Percentiles rank a stretch among this genome's conserved stretches.
Conservation (phyloP, 2,329 filamentous ascomycete genomes). For the Elsinoe fawcettii region DNA sequence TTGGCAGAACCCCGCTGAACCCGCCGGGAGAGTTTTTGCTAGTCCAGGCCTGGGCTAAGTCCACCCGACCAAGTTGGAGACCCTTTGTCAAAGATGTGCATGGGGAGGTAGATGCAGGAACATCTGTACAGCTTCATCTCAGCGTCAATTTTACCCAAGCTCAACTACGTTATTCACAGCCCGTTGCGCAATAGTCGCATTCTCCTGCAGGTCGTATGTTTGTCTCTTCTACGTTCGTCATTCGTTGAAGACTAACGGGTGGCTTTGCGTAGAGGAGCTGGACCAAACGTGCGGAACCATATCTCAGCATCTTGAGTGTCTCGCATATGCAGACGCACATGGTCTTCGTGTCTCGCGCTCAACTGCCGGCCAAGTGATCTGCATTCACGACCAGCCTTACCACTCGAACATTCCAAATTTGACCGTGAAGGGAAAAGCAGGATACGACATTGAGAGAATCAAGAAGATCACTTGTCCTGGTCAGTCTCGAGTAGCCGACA, state of each 20-base stretch:
- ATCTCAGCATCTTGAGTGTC: background rate
- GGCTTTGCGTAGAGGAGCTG: slow-evolving; percentile 12
- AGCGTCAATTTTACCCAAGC: background rate
- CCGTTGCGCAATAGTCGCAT: background rate
- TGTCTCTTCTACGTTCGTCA: background rate
- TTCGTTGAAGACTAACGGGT: slow-evolving; percentile 10
- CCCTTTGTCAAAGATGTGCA: background rate
- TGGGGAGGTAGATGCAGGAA: background rate
- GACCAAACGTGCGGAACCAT: slow-evolving; percentile 8
- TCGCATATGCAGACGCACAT: background rate
- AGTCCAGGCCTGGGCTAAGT: slow-evolving; percentile 2
- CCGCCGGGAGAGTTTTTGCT: slow-evolving; percentile 3
- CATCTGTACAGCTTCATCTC: background rate
- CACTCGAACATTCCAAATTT: background rate
- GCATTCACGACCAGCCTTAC: background rate
- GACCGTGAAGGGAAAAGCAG: background rate
- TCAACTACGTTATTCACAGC: background rate
- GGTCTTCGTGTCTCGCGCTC: background rate
- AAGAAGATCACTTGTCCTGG: background rate
- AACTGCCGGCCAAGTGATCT: background rate
- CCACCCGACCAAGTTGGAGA: background rate
- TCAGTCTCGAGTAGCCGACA: background rate
- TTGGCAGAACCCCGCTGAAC: slow-evolving; percentile 10
- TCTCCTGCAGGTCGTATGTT: slow-evolving; percentile 1
- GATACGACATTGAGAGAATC: background rate